phyloP scores from a whole-genome alignment of 2,329 filamentous ascomycete genomes.

The Talaromyces sp. region DNA sequence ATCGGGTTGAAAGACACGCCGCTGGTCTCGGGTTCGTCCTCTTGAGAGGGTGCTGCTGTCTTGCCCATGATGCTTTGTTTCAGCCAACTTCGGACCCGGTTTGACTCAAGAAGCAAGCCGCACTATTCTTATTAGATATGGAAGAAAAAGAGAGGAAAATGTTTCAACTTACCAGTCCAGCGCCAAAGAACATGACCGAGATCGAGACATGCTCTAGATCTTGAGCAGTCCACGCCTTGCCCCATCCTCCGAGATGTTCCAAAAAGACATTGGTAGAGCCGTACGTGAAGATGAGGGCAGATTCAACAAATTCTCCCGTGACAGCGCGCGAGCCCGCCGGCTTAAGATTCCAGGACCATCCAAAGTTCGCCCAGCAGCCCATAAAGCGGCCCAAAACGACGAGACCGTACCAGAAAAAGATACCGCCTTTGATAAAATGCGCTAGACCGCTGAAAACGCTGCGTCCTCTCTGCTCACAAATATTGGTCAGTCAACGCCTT shows the following conservation, averaged over 20 bases:
- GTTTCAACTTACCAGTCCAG: slow-evolving; percentile 60
- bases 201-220: slow-evolving; percentile 93
- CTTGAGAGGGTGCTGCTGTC: slow-evolving; percentile 23
- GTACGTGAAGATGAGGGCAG: slow-evolving; percentile 83
- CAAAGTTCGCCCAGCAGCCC: slow-evolving; percentile 81
- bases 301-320: slow-evolving; percentile 84
- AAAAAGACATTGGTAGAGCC: slow-evolving; percentile 86
- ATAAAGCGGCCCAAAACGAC: slow-evolving; percentile 84
- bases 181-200: slow-evolving; percentile 87
- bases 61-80: slow-evolving; percentile 43
- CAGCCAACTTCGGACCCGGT: slow-evolving; percentile 53
- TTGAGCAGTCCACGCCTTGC: slow-evolving; percentile 63
- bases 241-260: slow-evolving; percentile 74
- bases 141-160: not conserved
- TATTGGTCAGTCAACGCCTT: slow-evolving; percentile 3
- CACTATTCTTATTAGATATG: slow-evolving; percentile 40
- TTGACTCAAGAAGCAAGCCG: slow-evolving; percentile 81
- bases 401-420: slow-evolving; percentile 91
- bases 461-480: slow-evolving; percentile 51
- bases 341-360: slow-evolving; percentile 92
- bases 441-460: slow-evolving; percentile 78
- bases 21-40: slow-evolving; percentile 34
- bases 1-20: slow-evolving; percentile 76
- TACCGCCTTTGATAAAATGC: slow-evolving; percentile 88
- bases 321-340: slow-evolving; percentile 62